Evolutionary conservation across 306 rosid species (phyloP).

Genomic region (Hylodesmum podocarpum): DNA sequence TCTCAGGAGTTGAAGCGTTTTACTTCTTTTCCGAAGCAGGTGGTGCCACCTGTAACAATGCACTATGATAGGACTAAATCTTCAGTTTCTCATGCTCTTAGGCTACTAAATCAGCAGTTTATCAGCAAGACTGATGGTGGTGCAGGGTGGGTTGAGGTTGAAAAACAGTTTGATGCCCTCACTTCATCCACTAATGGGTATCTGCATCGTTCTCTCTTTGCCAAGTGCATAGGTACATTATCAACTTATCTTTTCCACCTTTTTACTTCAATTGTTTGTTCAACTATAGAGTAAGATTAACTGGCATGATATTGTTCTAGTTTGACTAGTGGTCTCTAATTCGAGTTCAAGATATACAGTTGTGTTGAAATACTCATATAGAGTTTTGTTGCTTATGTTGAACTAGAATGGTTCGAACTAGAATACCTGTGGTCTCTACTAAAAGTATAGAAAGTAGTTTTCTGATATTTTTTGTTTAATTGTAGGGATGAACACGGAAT

Average conservation of each 20-base stretch:
- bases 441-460: neutral
- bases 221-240: slow-evolving; percentile 59
- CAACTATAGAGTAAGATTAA: too few relatives aligned
- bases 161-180: slow-evolving; percentile 46
- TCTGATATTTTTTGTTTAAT: slow-evolving; percentile 8
- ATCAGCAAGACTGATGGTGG: slow-evolving; percentile 34
- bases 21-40: slow-evolving; percentile 36
- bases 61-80: slow-evolving; percentile 45
- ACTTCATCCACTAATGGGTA: slow-evolving; percentile 40
- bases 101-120: slow-evolving; percentile 54
- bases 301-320: too few relatives aligned
- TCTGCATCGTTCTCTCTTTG: slow-evolving; percentile 56
- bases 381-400: too few relatives aligned
- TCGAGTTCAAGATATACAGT: too few relatives aligned
- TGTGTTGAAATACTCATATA: too few relatives aligned
- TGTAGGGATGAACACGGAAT: slow-evolving; percentile 66
- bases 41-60: slow-evolving; percentile 2
- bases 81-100: slow-evolving; percentile 47
- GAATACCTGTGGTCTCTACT: too few relatives aligned
- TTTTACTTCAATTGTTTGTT: too few relatives aligned
- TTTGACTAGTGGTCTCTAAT: too few relatives aligned
- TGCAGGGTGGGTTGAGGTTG: slow-evolving; percentile 58
- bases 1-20: slow-evolving; percentile 57
- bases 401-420: too few relatives aligned
- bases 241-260: too few relatives aligned